Evolutionary conservation across 1,139 yeast species (phyloP).

Genomic region (Hanseniaspora uvarum): DNA sequence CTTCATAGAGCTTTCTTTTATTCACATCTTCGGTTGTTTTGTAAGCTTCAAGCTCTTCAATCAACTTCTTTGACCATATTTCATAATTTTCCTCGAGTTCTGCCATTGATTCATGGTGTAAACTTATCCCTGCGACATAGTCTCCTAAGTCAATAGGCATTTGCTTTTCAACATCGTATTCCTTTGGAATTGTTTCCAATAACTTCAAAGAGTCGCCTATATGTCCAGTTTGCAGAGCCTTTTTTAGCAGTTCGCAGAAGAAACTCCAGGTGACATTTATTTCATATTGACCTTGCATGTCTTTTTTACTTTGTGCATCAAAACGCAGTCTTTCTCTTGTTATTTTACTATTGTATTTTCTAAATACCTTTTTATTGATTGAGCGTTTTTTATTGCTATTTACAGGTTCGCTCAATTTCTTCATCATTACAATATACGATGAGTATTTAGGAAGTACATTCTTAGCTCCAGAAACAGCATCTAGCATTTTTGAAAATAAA

Average conservation of each 20-base stretch:
- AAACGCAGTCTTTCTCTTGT: background rate
- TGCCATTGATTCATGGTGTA: background rate
- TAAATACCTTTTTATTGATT: background rate
- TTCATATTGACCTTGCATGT: background rate
- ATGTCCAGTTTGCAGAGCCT: background rate
- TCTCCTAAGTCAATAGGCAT: background rate
- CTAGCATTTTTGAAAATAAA: constrained; percentile 9
- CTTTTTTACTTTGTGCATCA: background rate
- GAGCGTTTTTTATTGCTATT: background rate
- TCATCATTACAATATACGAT: background rate
- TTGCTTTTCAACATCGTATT: background rate
- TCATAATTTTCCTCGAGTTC: background rate
- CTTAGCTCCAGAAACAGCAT: background rate
- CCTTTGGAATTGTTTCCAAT: background rate
- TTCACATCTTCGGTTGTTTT: background rate
- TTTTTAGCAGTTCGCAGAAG: background rate
- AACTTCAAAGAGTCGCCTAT: background rate
- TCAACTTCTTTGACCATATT: background rate
- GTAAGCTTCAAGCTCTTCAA: background rate
- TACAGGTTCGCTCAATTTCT: background rate
- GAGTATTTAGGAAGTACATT: background rate
- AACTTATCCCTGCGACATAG: background rate
- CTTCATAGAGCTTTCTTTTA: background rate
- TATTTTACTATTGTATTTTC: background rate
- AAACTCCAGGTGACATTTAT: background rate